phyloP scores from a whole-genome alignment of 306 rosid genomes.

The Amphicarpaea edgeworthii region DNA sequence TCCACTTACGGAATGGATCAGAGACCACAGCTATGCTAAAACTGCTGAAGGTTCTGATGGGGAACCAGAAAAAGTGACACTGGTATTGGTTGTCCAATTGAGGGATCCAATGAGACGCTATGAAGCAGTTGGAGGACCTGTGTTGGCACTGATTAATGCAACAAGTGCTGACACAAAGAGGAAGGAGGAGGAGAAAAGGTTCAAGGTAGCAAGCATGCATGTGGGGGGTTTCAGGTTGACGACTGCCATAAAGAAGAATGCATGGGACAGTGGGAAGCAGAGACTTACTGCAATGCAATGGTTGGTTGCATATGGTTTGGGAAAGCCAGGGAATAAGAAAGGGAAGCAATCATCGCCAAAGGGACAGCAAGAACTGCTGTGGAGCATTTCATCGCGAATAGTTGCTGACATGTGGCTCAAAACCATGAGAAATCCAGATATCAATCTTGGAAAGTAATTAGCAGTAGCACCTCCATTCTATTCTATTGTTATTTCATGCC shows the following conservation, averaged over 20 bases:
- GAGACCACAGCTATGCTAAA: constrained; percentile 45
- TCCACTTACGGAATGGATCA: constrained; percentile 79
- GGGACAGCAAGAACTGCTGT: constrained; percentile 68
- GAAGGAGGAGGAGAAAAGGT: constrained; percentile 58
- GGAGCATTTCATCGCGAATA: constrained; percentile 90
- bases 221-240: constrained; percentile 84
- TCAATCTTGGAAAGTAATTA: constrained; percentile 62
- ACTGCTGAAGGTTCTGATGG: constrained; percentile 33
- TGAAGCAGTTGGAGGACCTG: constrained; percentile 90
- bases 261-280: constrained; percentile 79
- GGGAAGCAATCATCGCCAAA: constrained; percentile 58
- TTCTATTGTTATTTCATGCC: constrained; percentile 20
- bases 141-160: constrained; percentile 70
- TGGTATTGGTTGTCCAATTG: constrained; percentile 70
- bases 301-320: constrained; percentile 84
- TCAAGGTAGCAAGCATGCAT: constrained; percentile 70
- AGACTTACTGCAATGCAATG: constrained; percentile 92
- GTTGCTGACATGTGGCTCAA: constrained; percentile 99
- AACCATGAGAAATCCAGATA: constrained; percentile 86
- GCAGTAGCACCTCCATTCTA: neutral
- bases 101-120: constrained; percentile 81
- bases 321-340: constrained; percentile 70
- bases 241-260: constrained; percentile 58
- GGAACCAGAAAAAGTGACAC: constrained; percentile 51
- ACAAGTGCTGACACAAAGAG: constrained; percentile 35